A percentile compares a stretch with the other conserved stretches of the same genome.
Evolutionary conservation across 1,284 basidiomycete genomes (phyloP).

Genomic region (Stygiomarasmius scandens): DNA sequence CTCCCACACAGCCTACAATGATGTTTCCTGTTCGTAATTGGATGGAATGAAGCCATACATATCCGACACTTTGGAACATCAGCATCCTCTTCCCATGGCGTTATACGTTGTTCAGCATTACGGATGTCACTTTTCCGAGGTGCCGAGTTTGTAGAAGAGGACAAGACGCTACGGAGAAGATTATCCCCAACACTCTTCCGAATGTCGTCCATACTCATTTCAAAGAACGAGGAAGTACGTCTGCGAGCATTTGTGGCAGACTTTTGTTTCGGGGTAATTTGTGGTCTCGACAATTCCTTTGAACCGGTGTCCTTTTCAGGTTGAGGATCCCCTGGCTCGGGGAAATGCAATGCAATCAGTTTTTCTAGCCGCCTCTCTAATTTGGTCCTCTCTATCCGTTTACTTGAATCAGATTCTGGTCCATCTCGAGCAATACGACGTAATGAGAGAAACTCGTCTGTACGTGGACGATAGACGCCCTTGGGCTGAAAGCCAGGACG

Average conservation of each 20-base stretch:
- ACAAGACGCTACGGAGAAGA: neutral
- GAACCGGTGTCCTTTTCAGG: neutral
- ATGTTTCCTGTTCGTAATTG: slow-evolving; percentile 92
- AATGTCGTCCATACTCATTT: slow-evolving; percentile 35
- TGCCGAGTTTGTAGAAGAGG: neutral
- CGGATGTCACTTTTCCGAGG: slow-evolving; percentile 51
- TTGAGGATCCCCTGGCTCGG: slow-evolving; percentile 26
- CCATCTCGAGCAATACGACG: slow-evolving; percentile 60
- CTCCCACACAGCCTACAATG: slow-evolving; percentile 95
- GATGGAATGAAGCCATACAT: slow-evolving; percentile 88
- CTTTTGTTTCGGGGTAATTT: slow-evolving; percentile 21
- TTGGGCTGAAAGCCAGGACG: slow-evolving; percentile 83
- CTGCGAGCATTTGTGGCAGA: slow-evolving; percentile 28
- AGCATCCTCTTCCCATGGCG: slow-evolving; percentile 92
- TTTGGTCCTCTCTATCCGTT: slow-evolving; percentile 76
- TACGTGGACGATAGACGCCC: slow-evolving; percentile 69
- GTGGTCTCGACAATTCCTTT: neutral
- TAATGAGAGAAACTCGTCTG: slow-evolving; percentile 74
- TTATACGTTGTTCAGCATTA: slow-evolving; percentile 88
- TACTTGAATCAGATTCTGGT: slow-evolving; percentile 26
- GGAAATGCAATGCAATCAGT: slow-evolving; percentile 83
- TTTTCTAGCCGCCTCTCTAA: slow-evolving; percentile 84
- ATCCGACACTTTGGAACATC: slow-evolving; percentile 79
- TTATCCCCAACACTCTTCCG: neutral
- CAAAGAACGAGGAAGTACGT: slow-evolving; percentile 70